Evolutionary conservation across 208 protist genomes (phyloP).

Genomic region (Leishmania braziliensis): DNA sequence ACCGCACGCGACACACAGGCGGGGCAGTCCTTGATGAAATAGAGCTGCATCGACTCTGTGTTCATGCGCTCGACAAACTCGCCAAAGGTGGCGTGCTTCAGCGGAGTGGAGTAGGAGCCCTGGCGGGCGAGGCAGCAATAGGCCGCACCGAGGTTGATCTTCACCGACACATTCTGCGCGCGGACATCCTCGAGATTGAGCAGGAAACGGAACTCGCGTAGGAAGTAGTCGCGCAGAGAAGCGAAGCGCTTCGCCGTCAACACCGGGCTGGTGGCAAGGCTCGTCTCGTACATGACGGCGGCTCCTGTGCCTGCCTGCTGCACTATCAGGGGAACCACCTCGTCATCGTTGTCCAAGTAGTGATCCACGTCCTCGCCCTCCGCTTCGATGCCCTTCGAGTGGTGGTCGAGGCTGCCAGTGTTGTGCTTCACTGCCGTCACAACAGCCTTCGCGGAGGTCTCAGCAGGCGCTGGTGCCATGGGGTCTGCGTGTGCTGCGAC

Average conservation of each 20-base stretch:
- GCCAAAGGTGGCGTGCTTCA: conserved; percentile 79
- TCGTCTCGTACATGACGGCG: conserved; percentile 33
- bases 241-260: conserved; percentile 70
- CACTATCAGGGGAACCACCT: conserved; percentile 56
- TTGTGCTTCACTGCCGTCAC: neutral
- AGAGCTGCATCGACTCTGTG: conserved; percentile 87
- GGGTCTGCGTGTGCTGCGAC: conserved; percentile 2
- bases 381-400: conserved; percentile 16
- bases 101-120: conserved; percentile 73
- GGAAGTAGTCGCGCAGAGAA: conserved; percentile 73
- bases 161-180: conserved; percentile 73
- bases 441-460: neutral
- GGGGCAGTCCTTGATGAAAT: conserved; percentile 84
- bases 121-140: conserved; percentile 84
- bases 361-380: conserved; percentile 49
- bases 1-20: conserved; percentile 81
- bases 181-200: conserved; percentile 76
- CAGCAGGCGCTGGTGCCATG: neutral
- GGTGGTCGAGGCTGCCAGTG: conserved; percentile 4
- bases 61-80: conserved; percentile 88
- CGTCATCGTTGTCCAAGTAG: conserved; percentile 41
- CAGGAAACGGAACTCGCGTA: conserved; percentile 68
- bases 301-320: conserved; percentile 32
- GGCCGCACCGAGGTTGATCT: conserved; percentile 76
- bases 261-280: conserved; percentile 72